Evolutionary conservation across 768 basidiomycete species (phyloP).

Genomic region (Inosperma sp.): DNA sequence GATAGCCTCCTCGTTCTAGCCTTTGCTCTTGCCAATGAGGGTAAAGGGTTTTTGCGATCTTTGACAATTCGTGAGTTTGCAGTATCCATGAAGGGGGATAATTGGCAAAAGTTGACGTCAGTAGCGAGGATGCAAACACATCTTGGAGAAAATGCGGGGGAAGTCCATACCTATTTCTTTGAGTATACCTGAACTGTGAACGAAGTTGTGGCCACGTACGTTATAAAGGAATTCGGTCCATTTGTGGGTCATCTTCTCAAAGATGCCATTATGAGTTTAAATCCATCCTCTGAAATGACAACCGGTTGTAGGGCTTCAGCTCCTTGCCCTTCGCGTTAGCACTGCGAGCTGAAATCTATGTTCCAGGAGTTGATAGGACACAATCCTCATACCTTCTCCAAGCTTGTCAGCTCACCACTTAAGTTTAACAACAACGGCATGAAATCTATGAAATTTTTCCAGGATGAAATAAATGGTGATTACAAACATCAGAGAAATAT

Average conservation of each 20-base stretch:
- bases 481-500: no score
- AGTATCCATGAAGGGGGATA: constrained; percentile 71
- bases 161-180: no score
- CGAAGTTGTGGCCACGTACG: constrained; percentile 51
- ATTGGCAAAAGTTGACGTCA: constrained; percentile 61
- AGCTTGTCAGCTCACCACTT: no score
- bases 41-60: constrained; percentile 72
- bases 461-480: no score
- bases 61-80: constrained; percentile 50
- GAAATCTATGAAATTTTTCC: no score
- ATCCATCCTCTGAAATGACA: no score
- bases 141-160: no score
- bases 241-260: constrained; percentile 88
- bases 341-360: constrained; percentile 56
- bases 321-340: no score
- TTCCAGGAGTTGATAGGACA: constrained; percentile 42
- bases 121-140: constrained; percentile 58
- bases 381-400: constrained; percentile 77
- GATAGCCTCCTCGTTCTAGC: no score
- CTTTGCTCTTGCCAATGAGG: constrained; percentile 89
- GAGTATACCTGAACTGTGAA: constrained; percentile 5
- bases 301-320: no score
- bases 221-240: constrained; percentile 85
- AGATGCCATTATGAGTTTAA: constrained; percentile 91
- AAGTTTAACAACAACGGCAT: no score